These are phyloP conservation scores for Populus tomentosa DNA, from an alignment of 441 rosid genomes.

Conservation along the genomic window DNA sequence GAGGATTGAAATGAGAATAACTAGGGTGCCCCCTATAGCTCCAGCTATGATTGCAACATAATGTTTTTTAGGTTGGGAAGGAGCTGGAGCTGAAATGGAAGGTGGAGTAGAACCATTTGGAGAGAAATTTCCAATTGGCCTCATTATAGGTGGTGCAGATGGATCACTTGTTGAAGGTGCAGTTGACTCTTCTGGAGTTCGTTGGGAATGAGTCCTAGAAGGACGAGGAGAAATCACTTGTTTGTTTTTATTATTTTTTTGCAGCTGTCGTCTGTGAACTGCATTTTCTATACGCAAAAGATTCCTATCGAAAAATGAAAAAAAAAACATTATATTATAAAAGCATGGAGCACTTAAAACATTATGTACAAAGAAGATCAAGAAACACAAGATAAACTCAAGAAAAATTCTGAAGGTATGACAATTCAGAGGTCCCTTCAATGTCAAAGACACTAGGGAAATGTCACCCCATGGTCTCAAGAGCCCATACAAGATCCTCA, in stretches of 20 bases:
- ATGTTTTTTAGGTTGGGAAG: too few species aligned
- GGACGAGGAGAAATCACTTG: background rate
- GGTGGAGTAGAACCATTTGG: conserved; percentile 3
- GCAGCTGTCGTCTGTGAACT: conserved; percentile 38
- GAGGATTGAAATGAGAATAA: conserved; percentile 41
- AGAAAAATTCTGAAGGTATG: background rate
- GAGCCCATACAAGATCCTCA: background rate
- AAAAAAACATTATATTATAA: background rate
- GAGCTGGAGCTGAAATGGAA: conserved; percentile 21
- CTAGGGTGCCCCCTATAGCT: conserved; percentile 38
- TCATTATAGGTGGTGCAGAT: too few species aligned
- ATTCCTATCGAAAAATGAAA: conserved; percentile 31
- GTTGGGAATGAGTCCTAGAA: background rate
- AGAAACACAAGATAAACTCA: background rate
- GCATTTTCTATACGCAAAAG: conserved; percentile 24
- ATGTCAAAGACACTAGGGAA: background rate
- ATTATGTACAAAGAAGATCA: background rate
- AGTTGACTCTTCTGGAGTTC: too few species aligned
- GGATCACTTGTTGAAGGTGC: too few species aligned
- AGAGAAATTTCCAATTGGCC: too few species aligned
- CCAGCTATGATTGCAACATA: conserved; percentile 27
- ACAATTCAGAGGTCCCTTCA: background rate
- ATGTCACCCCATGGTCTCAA: background rate
- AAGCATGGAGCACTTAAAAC: background rate
- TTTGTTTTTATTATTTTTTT: background rate